Percentiles rank a stretch among this genome's conserved stretches.
Evolutionary conservation across 2,329 filamentous ascomycete genomes (phyloP).

Genomic region (Venturia oleaginea): DNA sequence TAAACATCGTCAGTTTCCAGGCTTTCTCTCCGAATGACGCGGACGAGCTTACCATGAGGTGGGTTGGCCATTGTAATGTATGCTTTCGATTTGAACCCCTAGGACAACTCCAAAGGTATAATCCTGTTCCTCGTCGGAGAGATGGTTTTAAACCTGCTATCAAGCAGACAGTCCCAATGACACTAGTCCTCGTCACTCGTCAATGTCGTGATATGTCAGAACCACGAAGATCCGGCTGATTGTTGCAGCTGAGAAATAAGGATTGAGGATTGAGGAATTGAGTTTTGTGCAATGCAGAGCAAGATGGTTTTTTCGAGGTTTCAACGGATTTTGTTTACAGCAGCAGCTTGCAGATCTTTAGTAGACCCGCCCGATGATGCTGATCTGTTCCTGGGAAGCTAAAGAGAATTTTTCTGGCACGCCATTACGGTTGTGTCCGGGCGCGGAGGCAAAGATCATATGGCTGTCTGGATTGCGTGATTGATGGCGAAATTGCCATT

Average conservation of each 20-base stretch:
- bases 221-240: not conserved
- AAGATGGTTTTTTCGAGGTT: not conserved
- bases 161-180: not conserved
- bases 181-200: not conserved
- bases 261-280: not conserved
- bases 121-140: not conserved
- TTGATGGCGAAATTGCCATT: not conserved
- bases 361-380: not conserved
- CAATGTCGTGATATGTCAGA: not conserved
- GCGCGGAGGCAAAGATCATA: not conserved
- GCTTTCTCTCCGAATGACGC: not conserved
- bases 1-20: slow-evolving; percentile 18
- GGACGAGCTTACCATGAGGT: slow-evolving; percentile 36
- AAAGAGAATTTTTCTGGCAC: slow-evolving; percentile 3
- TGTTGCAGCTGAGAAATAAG: not conserved
- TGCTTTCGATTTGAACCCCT: not conserved
- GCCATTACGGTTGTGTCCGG: not conserved
- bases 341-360: not conserved
- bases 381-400: slow-evolving; percentile 3
- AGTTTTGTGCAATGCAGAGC: not conserved
- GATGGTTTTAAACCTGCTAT: not conserved
- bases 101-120: not conserved
- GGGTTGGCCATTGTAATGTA: slow-evolving; percentile 39
- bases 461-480: not conserved
- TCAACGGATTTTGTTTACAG: not conserved